phyloP scores from a whole-genome alignment of 1,139 yeast species.

The Sugiyamaella pinicola region DNA sequence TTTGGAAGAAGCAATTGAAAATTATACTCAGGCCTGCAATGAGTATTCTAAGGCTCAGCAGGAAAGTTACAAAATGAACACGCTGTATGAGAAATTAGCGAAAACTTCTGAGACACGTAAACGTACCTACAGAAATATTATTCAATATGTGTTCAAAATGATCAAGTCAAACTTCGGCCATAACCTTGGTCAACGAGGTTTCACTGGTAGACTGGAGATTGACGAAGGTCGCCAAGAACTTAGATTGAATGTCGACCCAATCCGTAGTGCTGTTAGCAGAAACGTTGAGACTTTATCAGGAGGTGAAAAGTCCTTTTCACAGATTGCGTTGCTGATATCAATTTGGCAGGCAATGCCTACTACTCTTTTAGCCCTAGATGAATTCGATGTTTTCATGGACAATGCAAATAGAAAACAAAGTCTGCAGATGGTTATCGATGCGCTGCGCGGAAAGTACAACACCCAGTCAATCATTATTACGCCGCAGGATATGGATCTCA shows the following conservation, averaged over 20 bases:
- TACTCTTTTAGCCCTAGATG: conserved; percentile 86
- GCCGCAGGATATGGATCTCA: conserved; percentile 78
- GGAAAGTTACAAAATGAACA: conserved; percentile 37
- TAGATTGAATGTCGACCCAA: conserved; percentile 35
- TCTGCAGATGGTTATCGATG: conserved; percentile 69
- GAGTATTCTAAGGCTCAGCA: conserved; percentile 44
- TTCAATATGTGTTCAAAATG: conserved; percentile 20
- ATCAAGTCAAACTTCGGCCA: conserved; percentile 30
- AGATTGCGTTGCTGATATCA: conserved; percentile 81
- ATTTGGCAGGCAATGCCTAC: conserved; percentile 95
- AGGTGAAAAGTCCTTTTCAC: conserved; percentile 95
- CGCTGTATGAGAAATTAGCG: conserved; percentile 26
- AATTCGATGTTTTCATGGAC: conserved; percentile 98
- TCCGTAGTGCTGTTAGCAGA: conserved; percentile 61
- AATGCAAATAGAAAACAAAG: conserved; percentile 85
- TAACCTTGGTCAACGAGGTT: conserved; percentile 56
- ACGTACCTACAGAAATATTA: conserved; percentile 27
- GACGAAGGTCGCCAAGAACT: conserved; percentile 53
- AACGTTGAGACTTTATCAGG: conserved; percentile 88
- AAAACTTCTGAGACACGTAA: conserved; percentile 41
- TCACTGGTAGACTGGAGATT: conserved; percentile 69
- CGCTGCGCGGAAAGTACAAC: conserved; percentile 59
- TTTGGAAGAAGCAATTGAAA: conserved; percentile 31
- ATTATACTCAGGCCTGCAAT: conserved; percentile 43
- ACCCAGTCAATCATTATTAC: conserved; percentile 92